Conservation (phyloP, 495 filamentous ascomycete species). For the Talaromyces nanjingensis region DNA sequence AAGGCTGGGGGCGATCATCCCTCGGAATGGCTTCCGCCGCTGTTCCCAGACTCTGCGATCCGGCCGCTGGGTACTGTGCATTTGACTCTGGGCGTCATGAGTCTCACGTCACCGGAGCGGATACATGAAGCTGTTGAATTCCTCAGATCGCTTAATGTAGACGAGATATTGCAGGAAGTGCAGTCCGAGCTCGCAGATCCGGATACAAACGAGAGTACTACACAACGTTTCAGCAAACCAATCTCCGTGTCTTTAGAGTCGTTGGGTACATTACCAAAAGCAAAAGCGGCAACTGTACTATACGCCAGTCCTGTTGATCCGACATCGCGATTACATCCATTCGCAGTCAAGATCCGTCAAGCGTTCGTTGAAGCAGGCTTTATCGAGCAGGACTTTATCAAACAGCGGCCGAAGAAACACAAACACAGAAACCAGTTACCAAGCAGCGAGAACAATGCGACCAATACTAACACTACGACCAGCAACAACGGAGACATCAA, state of each 20-base stretch:
- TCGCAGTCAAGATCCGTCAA: constrained; percentile 55
- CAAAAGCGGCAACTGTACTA: constrained; percentile 41
- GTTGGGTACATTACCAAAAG: constrained; percentile 25
- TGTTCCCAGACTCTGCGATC: constrained; percentile 53
- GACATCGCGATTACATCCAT: constrained; percentile 47
- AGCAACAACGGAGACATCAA: neutral
- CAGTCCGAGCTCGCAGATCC: constrained; percentile 11
- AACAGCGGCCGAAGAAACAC: constrained; percentile 11
- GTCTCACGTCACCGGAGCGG: constrained; percentile 47
- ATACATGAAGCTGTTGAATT: constrained; percentile 53
- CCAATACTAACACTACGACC: neutral
- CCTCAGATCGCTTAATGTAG: constrained; percentile 47
- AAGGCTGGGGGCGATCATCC: constrained; percentile 8
- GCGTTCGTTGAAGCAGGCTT: constrained; percentile 58
- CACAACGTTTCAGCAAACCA: neutral
- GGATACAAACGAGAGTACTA: neutral
- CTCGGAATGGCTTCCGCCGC: constrained; percentile 18
- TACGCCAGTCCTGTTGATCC: constrained; percentile 51
- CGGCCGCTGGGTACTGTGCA: constrained; percentile 77
- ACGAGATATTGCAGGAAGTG: constrained; percentile 36
- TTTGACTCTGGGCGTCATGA: constrained; percentile 84
- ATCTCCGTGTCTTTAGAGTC: constrained; percentile 29
- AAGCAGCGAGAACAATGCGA: neutral
- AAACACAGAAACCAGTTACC: constrained; percentile 3
- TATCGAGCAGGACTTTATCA: constrained; percentile 43